Evolutionary conservation across 352 stramenopile genomes (phyloP).

Genomic region (Elongisporangium undulatum): DNA sequence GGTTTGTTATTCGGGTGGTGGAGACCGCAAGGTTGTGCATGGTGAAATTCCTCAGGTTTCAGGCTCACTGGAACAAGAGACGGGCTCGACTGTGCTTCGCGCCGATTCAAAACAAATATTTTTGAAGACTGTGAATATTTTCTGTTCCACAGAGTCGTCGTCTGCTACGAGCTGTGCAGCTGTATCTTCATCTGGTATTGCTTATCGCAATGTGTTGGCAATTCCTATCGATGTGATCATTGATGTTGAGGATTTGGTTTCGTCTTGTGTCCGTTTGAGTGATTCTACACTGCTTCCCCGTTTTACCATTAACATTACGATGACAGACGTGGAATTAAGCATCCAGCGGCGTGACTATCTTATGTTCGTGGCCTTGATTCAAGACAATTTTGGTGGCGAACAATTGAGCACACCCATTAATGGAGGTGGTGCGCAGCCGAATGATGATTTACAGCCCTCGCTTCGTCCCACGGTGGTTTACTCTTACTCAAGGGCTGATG

Average conservation of each 20-base stretch:
- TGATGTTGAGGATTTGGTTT: conserved; percentile 65
- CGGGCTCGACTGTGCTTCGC: conserved; percentile 12
- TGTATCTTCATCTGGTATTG: background rate
- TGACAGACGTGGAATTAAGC: conserved; percentile 20
- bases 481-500: conserved; percentile 61
- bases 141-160: conserved; percentile 11
- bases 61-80: background rate
- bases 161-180: conserved; percentile 7
- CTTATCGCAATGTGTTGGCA: conserved; percentile 19
- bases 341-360: conserved; percentile 42
- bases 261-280: conserved; percentile 32
- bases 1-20: conserved; percentile 30
- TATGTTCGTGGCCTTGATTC: conserved; percentile 51
- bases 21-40: background rate
- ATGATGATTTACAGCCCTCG: conserved; percentile 14
- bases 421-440: background rate
- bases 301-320: conserved; percentile 41
- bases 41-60: background rate
- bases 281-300: conserved; percentile 42
- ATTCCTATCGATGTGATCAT: conserved; percentile 45
- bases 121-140: conserved; percentile 55
- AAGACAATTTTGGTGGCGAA: conserved; percentile 75
- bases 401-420: conserved; percentile 22
- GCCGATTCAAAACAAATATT: conserved; percentile 35
- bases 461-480: conserved; percentile 65